These are phyloP conservation scores for Albatrellus ellisii DNA, from an alignment of 768 basidiomycete genomes.

Conservation along the genomic window DNA sequence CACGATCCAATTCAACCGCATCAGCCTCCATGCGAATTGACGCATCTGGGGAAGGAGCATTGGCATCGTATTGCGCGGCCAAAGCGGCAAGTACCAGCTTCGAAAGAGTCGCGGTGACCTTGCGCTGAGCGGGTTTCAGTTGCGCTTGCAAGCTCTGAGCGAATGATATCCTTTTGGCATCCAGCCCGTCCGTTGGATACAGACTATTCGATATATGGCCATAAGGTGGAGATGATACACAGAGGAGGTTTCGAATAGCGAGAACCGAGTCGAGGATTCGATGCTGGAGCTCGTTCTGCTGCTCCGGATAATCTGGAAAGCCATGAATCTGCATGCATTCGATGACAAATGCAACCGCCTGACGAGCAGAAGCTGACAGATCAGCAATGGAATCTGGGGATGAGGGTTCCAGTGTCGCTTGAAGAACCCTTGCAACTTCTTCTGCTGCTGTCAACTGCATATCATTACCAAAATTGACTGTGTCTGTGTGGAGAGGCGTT, in stretches of 20 bases:
- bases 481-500: too few species aligned
- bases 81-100: constrained; percentile 86
- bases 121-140: constrained; percentile 70
- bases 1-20: constrained; percentile 63
- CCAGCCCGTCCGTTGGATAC: constrained; percentile 6
- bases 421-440: constrained; percentile 51
- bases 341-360: constrained; percentile 49
- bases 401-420: constrained; percentile 42
- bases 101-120: constrained; percentile 80
- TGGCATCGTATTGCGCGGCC: constrained; percentile 74
- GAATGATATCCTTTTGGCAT: constrained; percentile 1
- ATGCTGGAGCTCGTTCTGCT: constrained; percentile 45
- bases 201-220: constrained; percentile 39
- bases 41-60: constrained; percentile 45
- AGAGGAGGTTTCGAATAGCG: constrained; percentile 71
- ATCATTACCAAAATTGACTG: neutral
- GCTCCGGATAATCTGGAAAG: constrained; percentile 34
- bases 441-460: constrained; percentile 54
- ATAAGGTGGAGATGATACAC: constrained; percentile 43
- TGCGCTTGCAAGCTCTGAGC: constrained; percentile 34
- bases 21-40: constrained; percentile 62
- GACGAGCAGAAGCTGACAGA: constrained; percentile 42
- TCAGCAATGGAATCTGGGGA: constrained; percentile 47
- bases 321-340: constrained; percentile 40
- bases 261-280: constrained; percentile 50